Evolutionary conservation across 345 rosid genomes (phyloP).

Genomic region (Camelina sativa): DNA sequence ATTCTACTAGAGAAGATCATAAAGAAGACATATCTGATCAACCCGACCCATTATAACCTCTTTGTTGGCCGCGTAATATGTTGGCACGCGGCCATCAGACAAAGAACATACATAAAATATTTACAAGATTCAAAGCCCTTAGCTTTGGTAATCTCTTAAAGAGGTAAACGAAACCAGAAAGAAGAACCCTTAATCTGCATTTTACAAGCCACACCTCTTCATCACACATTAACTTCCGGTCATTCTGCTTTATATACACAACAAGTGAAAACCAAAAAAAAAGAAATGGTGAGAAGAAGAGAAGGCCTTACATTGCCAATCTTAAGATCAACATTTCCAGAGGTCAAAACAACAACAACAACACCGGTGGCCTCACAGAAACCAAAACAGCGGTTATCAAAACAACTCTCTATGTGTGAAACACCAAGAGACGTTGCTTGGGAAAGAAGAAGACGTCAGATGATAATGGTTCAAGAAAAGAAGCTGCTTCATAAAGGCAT

Average conservation of each 20-base stretch:
- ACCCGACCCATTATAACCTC: slow-evolving; percentile 39
- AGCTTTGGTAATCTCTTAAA: slow-evolving; percentile 29
- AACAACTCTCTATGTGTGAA: slow-evolving; percentile 86
- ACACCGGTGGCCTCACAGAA: slow-evolving; percentile 53
- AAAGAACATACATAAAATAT: slow-evolving; percentile 29
- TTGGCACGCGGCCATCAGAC: slow-evolving; percentile 48
- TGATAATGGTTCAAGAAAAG: slow-evolving; percentile 59
- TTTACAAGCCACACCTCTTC: slow-evolving; percentile 21
- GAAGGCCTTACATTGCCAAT: slow-evolving; percentile 27
- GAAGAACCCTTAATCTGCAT: not conserved
- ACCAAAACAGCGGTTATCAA: slow-evolving; percentile 55
- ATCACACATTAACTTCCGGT: not conserved
- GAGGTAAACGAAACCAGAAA: not conserved
- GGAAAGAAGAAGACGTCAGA: slow-evolving; percentile 83
- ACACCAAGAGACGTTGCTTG: slow-evolving; percentile 75
- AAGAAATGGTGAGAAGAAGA: slow-evolving; percentile 43
- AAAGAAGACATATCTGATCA: slow-evolving; percentile 29
- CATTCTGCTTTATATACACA: slow-evolving; percentile 11
- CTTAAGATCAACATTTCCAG: slow-evolving; percentile 29
- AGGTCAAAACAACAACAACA: slow-evolving; percentile 50
- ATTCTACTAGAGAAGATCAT: slow-evolving; percentile 28
- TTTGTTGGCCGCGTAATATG: slow-evolving; percentile 52
- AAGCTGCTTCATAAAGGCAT: slow-evolving; percentile 40
- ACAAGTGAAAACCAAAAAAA: not conserved
- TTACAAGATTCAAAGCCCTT: slow-evolving; percentile 17